These are phyloP conservation scores for Volutella citrinella DNA, from an alignment of 2,329 filamentous ascomycete species.

Conservation along the genomic window DNA sequence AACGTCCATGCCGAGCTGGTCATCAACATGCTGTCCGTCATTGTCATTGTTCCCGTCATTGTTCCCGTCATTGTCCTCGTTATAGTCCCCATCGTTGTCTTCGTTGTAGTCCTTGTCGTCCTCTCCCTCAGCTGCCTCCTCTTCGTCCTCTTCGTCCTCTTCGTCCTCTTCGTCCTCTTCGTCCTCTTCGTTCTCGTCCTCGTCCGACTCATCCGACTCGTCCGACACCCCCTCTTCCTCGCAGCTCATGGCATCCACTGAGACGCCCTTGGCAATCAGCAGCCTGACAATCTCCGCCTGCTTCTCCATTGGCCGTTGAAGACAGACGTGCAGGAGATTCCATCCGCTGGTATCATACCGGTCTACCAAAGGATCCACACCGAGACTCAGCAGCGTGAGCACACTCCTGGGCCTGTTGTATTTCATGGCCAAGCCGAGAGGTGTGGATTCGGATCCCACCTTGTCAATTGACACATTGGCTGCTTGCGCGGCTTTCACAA, in stretches of 20 bases:
- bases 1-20: no score
- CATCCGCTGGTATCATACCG: slow-evolving; percentile 3
- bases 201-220: no score
- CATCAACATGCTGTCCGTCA: no score
- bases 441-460: not conserved
- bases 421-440: slow-evolving; percentile 1
- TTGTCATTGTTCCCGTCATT: no score
- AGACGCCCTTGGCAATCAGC: slow-evolving; percentile 4
- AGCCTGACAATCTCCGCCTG: slow-evolving; percentile 1
- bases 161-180: no score
- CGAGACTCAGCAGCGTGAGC: slow-evolving; percentile 4
- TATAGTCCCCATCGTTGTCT: no score
- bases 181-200: no score
- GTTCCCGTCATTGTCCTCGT: no score
- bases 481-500: slow-evolving; percentile 4
- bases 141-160: no score
- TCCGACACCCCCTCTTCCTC: no score
- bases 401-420: not conserved
- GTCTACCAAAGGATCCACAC: slow-evolving; percentile 7
- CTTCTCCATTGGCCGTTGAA: not conserved
- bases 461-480: slow-evolving; percentile 5
- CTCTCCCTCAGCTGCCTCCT: no score
- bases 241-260: slow-evolving; percentile 2
- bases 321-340: slow-evolving; percentile 8
- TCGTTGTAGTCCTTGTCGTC: no score